phyloP scores from a whole-genome alignment of 208 protist genomes.

The Crithidia mellificae region DNA sequence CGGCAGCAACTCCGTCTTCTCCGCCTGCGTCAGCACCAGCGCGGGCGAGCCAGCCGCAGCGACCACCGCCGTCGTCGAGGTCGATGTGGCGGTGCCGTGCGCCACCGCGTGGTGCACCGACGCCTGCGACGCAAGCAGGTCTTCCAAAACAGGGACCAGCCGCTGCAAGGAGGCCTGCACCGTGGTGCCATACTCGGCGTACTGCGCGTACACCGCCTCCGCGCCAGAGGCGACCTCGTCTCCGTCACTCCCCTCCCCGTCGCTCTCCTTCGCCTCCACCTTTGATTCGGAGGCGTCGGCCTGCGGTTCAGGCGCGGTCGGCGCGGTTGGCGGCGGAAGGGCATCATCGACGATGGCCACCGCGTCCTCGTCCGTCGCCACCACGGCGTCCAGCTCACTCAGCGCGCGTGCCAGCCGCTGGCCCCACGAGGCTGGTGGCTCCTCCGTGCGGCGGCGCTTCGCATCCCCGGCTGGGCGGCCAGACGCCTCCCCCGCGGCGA shows the following conservation, averaged over 20 bases:
- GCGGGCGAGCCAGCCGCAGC: too few species aligned
- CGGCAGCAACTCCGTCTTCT: constrained; percentile 30
- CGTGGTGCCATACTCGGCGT: constrained; percentile 18
- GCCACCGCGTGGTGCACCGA: not conserved
- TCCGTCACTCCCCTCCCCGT: constrained; percentile 1
- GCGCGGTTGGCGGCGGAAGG: not conserved
- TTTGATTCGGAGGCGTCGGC: not conserved
- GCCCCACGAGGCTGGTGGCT: constrained; percentile 20
- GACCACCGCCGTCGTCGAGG: not conserved
- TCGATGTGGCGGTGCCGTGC: not conserved
- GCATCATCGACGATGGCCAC: constrained; percentile 25
- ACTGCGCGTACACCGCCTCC: constrained; percentile 33
- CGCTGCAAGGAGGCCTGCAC: constrained; percentile 16
- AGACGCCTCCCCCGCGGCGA: not conserved
- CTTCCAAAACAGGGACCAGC: constrained; percentile 21
- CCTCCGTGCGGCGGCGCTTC: constrained; percentile 51
- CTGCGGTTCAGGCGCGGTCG: not conserved
- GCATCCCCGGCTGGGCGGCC: not conserved
- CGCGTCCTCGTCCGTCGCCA: constrained; percentile 15
- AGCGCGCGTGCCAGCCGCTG: constrained; percentile 20
- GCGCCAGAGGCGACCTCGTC: constrained; percentile 7
- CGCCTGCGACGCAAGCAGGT: constrained; percentile 19
- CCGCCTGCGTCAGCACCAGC: constrained; percentile 2
- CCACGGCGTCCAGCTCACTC: constrained; percentile 18
- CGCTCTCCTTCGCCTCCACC: not conserved